Evolutionary conservation across 176 grass and related monocot genomes (phyloP).

Genomic region (Rhynchospora pubera): DNA sequence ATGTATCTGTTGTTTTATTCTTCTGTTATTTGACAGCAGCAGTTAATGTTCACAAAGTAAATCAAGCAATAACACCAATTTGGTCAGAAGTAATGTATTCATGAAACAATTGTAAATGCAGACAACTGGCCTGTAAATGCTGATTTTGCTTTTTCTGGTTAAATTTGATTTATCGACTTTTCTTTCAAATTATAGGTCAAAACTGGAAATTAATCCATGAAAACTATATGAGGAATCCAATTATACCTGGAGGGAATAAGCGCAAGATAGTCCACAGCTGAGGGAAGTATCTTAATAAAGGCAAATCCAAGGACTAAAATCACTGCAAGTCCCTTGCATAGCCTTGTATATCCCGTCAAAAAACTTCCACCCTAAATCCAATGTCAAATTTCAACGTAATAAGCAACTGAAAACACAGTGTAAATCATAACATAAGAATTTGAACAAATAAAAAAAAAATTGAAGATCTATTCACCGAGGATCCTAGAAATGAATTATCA

Average conservation of each 20-base stretch:
- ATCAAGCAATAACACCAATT: not conserved
- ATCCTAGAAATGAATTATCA: not conserved
- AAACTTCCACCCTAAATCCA: constrained; percentile 61
- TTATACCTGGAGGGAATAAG: constrained; percentile 87
- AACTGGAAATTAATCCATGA: not conserved
- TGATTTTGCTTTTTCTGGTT: not conserved
- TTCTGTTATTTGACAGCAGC: not conserved
- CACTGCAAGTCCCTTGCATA: constrained; percentile 86
- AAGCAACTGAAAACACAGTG: not conserved
- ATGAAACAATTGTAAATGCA: not conserved
- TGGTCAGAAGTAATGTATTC: not conserved
- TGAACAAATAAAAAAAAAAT: not conserved
- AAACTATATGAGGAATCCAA: constrained; percentile 10
- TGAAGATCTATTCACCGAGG: not conserved
- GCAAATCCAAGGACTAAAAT: constrained; percentile 58
- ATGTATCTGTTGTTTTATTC: not conserved
- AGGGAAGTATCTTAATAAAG: constrained; percentile 70
- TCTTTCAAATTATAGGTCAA: not conserved
- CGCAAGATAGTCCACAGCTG: constrained; percentile 54
- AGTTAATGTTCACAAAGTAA: not conserved
- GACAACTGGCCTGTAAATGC: not conserved
- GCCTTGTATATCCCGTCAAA: constrained; percentile 79
- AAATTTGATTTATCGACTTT: not conserved
- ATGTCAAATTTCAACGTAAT: not conserved
- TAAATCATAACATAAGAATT: not conserved